A percentile compares a stretch with the other conserved stretches of the same genome.
Conservation (phyloP, 1,284 basidiomycete genomes). For the Amylostereum chailletii region DNA sequence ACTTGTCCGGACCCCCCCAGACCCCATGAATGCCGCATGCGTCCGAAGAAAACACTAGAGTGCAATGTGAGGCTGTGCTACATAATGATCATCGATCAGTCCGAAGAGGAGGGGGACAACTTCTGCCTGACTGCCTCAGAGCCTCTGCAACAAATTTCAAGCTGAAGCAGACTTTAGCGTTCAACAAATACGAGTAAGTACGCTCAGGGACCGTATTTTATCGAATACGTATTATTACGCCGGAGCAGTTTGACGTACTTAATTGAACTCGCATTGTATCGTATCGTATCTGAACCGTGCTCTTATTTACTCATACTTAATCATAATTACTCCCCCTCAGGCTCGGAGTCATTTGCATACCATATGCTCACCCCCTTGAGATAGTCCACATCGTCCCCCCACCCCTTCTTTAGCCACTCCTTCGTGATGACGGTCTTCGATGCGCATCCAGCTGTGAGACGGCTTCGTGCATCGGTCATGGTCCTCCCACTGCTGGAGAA, state of each 20-base stretch:
- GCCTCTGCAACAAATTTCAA: too few relatives aligned
- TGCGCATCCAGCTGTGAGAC: conserved; percentile 14
- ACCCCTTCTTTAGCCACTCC: conserved; percentile 16
- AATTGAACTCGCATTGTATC: not conserved
- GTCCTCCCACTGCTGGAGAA: conserved; percentile 18
- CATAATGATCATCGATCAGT: too few relatives aligned
- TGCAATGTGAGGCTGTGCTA: too few relatives aligned
- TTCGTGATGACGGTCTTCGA: conserved; percentile 14
- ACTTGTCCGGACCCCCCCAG: too few relatives aligned
- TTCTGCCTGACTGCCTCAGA: too few relatives aligned
- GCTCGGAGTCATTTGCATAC: not conserved
- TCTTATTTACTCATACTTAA: conserved; percentile 4
- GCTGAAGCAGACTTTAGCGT: conserved; percentile 1
- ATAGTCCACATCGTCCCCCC: conserved; percentile 13
- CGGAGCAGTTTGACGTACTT: not conserved
- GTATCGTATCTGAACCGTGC: too few relatives aligned
- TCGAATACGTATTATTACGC: conserved; percentile 2
- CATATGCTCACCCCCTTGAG: conserved; percentile 7
- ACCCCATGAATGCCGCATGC: too few relatives aligned
- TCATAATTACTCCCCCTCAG: conserved; percentile 7
- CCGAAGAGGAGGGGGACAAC: too few relatives aligned
- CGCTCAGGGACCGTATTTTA: conserved; percentile 2
- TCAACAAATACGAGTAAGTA: conserved; percentile 10
- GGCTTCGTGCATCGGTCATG: conserved; percentile 13
- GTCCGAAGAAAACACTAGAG: too few relatives aligned